A percentile compares a stretch with the other conserved stretches of the same genome.
Conservation (phyloP, 495 filamentous ascomycete genomes). For the Cryomyces minteri region DNA sequence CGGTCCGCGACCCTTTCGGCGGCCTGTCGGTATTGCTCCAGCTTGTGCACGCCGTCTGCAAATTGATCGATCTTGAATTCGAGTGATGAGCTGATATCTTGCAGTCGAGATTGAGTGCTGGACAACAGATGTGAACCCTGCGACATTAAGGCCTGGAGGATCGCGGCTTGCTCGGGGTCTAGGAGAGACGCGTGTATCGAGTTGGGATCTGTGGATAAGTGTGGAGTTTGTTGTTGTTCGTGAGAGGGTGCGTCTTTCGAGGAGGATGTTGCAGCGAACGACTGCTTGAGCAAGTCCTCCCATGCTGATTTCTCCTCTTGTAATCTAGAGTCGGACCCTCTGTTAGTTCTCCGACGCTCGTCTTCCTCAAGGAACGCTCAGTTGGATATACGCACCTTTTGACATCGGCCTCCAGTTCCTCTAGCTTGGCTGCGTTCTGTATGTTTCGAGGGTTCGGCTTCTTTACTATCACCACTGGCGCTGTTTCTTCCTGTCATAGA, state of each 20-base stretch:
- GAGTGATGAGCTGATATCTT: conserved; percentile 32
- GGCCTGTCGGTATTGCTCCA: conserved; percentile 47
- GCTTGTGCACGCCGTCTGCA: conserved; percentile 63
- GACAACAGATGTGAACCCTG: conserved; percentile 3
- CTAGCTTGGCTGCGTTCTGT: conserved; percentile 59
- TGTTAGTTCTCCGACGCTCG: neutral
- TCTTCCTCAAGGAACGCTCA: neutral
- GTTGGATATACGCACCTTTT: conserved; percentile 38
- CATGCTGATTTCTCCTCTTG: conserved; percentile 37
- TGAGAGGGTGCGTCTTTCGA: neutral
- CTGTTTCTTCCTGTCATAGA: conserved; percentile 32
- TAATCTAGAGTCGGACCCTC: conserved; percentile 23
- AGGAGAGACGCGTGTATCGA: conserved; percentile 28
- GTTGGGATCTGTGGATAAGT: neutral
- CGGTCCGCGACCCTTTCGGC: conserved; percentile 56
- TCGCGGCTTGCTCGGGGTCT: conserved; percentile 42
- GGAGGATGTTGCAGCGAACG: conserved; percentile 2
- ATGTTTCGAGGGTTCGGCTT: conserved; percentile 86
- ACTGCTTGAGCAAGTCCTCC: conserved; percentile 29
- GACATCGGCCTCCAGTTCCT: conserved; percentile 62
- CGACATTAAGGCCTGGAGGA: conserved; percentile 28
- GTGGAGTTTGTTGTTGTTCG: neutral
- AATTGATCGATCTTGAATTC: conserved; percentile 78
- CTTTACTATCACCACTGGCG: conserved; percentile 31
- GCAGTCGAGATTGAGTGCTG: conserved; percentile 22